A percentile compares a stretch with the other conserved stretches of the same genome.
These are phyloP conservation scores for Phtheirospermum japonicum DNA, from an alignment of 257 asterid species.

Conservation along the genomic window DNA sequence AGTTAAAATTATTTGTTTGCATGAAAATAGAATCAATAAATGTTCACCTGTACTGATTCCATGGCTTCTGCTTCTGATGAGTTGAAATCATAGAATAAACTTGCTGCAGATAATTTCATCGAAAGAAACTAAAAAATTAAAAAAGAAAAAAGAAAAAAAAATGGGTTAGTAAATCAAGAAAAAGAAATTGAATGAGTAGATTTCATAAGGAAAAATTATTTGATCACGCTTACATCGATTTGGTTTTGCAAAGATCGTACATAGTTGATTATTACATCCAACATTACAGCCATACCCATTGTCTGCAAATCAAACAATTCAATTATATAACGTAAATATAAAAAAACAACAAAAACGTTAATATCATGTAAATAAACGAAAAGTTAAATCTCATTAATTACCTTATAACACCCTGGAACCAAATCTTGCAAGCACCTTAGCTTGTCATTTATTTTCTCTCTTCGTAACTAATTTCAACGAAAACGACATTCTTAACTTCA, in stretches of 20 bases:
- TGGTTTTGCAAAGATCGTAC: conserved; percentile 91
- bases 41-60: conserved; percentile 56
- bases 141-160: no score
- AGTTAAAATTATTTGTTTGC: conserved; percentile 10
- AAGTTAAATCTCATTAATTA: conserved; percentile 14
- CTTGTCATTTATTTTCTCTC: conserved; percentile 91
- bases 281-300: conserved; percentile 98
- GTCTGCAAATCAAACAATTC: conserved; percentile 48
- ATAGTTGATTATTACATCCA: conserved; percentile 85
- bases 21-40: conserved; percentile 27
- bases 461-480: conserved; percentile 54
- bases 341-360: neutral
- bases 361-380: neutral
- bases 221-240: conserved; percentile 59
- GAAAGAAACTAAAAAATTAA: conserved; percentile 65
- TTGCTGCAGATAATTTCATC: conserved; percentile 94
- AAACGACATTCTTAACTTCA: neutral
- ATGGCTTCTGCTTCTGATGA: conserved; percentile 70
- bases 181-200: neutral
- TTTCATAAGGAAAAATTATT: neutral
- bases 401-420: conserved; percentile 98
- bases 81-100: conserved; percentile 84
- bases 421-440: conserved; percentile 86
- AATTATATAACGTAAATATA: neutral
- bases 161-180: neutral